Base-by-base conservation (phyloP, 1,139 yeast species). In the Geotrichum aggregatum region DNA sequence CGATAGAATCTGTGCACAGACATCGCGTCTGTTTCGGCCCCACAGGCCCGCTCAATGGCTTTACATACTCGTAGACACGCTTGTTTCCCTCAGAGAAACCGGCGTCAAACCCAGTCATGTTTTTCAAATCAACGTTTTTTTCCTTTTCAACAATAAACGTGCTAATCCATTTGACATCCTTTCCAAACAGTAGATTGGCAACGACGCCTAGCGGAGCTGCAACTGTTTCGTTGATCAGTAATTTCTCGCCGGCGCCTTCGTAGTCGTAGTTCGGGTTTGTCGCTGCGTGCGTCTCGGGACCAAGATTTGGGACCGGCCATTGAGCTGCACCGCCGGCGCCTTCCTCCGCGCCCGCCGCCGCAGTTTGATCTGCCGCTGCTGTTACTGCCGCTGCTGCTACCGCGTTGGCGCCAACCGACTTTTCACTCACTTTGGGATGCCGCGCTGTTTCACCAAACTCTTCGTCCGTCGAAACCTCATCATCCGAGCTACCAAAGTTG, bases 11-110 rank as follows among this genome's bases (percentile, higher is more conserved):
- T 1, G 82, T 82, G 52, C 88, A 81, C 14, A 77, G 65, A 71
- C 98, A 94, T 60, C 78, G 80, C 2, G 98, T 91, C 65, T 91
- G 96, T 64, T 91, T 92, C 5, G 98, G 98, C 0, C 98, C 98
- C 54, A 94, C 81, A 0, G 96, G 80, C 0, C 84, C 91, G 54
- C 76, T 74, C 56, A 94, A 73, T 2, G 96, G 98, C 66, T 91
- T 91, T 45, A 75, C 76, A 66, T 91, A 94, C 3, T 77, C 75
- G 65, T 84, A 91, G 41, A 75, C 73, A 57, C 99, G 77, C 56
- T 72, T 72, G 52, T 71, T 70, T 3, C 71, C 71, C 1, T 66
- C 58, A 13, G 62, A 64, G 14, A 63, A 62, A 4, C 60, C 61
- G 14, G 68, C 67, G 31, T 69, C 62, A 61, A 82, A 78, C 24